Evolutionary conservation across 1,284 basidiomycete genomes (phyloP).

Genomic region (Rhodotorula sp.): DNA sequence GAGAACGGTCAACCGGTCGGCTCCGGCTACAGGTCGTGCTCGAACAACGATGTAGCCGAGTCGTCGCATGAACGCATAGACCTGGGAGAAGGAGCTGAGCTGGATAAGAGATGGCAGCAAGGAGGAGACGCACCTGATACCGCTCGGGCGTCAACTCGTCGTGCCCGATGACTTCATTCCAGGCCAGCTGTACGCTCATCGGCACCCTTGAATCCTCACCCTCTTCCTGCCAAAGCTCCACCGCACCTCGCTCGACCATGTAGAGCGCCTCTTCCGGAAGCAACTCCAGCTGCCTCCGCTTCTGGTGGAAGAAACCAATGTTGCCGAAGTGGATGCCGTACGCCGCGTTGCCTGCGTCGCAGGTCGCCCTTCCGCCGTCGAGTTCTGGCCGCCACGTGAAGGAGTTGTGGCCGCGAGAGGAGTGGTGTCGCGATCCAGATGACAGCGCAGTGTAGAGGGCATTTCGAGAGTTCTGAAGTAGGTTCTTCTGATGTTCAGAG

Average conservation of each 20-base stretch:
- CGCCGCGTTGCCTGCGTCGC: conserved; percentile 50
- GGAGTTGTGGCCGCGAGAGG: conserved; percentile 38
- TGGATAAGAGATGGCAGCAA: too few relatives aligned
- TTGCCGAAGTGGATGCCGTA: conserved; percentile 72
- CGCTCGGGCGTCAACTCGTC: conserved; percentile 75
- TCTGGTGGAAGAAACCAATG: conserved; percentile 61
- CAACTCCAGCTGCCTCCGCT: conserved; percentile 68
- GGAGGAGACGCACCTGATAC: conserved; percentile 65
- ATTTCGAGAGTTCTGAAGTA: conserved; percentile 38
- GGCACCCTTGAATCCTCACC: conserved; percentile 40
- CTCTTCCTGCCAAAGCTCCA: conserved; percentile 71
- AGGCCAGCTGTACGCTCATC: conserved; percentile 90
- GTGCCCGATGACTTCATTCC: conserved; percentile 72
- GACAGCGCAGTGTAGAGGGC: conserved; percentile 42
- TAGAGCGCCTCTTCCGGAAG: conserved; percentile 93
- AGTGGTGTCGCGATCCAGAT: conserved; percentile 40
- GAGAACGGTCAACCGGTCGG: neutral
- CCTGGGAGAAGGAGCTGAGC: conserved; percentile 56
- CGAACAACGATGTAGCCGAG: conserved; percentile 80
- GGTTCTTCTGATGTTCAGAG: conserved; percentile 36
- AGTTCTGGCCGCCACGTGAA: conserved; percentile 43
- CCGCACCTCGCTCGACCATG: conserved; percentile 79
- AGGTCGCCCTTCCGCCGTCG: conserved; percentile 20
- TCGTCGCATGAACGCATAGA: conserved; percentile 86
- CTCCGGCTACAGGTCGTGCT: conserved; percentile 14